A percentile compares a stretch with the other conserved stretches of the same genome.
Conservation (phyloP, 768 basidiomycete species). For the Suillus fuscotomentosus region DNA sequence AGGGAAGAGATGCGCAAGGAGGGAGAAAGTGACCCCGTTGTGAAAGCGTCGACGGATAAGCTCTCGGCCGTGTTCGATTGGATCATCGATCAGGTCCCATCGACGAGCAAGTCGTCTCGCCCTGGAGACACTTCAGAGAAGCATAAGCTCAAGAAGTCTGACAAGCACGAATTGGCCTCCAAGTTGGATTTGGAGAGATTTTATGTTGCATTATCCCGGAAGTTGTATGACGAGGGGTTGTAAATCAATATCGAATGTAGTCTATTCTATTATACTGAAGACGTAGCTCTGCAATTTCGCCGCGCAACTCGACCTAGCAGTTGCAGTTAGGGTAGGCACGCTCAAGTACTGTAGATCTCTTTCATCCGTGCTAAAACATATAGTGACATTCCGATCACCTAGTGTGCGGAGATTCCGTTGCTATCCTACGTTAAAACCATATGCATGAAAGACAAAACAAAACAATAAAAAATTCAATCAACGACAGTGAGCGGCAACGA, state of each 20-base stretch:
- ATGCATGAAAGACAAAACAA: constrained; percentile 3
- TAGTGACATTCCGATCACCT: constrained; percentile 1
- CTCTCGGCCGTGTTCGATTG: constrained; percentile 78
- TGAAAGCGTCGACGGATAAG: constrained; percentile 69
- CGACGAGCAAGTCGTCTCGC: constrained; percentile 14
- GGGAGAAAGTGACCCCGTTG: constrained; percentile 48
- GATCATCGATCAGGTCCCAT: constrained; percentile 70
- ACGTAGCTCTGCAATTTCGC: neutral
- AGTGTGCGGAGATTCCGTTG: neutral
- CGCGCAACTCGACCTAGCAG: neutral
- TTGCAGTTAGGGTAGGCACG: neutral
- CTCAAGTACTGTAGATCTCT: neutral
- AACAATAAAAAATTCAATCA: constrained; percentile 1
- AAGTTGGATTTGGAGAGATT: constrained; percentile 85
- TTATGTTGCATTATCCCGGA: constrained; percentile 85
- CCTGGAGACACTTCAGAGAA: constrained; percentile 22
- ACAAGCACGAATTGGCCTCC: constrained; percentile 51
- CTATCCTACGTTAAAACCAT: constrained; percentile 3
- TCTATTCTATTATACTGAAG: neutral
- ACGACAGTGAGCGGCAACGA: neutral
- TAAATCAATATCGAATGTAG: constrained; percentile 34
- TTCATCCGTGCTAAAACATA: neutral
- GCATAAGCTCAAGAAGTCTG: constrained; percentile 20
- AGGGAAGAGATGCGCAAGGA: constrained; percentile 24
- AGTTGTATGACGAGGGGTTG: constrained; percentile 90